These are phyloP conservation scores for Phytophthora idaei DNA, from an alignment of 352 stramenopile species.

Conservation along the genomic window DNA sequence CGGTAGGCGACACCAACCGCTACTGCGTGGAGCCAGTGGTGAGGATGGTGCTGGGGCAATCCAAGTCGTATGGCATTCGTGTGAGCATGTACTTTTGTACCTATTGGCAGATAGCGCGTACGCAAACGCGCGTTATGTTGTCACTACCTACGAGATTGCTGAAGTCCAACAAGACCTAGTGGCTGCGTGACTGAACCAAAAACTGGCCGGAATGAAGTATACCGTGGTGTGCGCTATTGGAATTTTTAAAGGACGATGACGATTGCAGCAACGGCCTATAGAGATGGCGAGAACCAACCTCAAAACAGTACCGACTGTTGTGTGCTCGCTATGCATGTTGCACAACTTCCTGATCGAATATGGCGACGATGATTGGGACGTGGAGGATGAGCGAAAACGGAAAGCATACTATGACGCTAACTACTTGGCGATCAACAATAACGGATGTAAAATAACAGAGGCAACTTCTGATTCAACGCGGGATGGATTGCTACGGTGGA, in stretches of 20 bases:
- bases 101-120: background rate
- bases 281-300: constrained; percentile 1
- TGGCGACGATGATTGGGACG: background rate
- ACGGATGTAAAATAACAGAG: background rate
- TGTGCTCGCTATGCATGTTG: background rate
- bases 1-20: background rate
- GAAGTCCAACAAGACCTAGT: background rate
- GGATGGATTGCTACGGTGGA: background rate
- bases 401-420: background rate
- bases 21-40: background rate
- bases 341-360: background rate
- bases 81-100: background rate
- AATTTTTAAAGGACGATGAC: background rate
- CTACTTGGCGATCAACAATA: background rate
- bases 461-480: background rate
- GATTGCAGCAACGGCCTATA: background rate
- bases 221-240: background rate
- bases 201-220: background rate
- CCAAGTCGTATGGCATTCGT: background rate
- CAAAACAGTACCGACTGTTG: background rate
- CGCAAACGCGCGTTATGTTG: background rate
- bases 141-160: background rate
- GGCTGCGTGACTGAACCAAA: background rate
- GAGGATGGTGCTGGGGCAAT: background rate
- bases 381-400: background rate